Conservation (phyloP, 1,284 basidiomycete species). For the Afroboletus lepidellus region DNA sequence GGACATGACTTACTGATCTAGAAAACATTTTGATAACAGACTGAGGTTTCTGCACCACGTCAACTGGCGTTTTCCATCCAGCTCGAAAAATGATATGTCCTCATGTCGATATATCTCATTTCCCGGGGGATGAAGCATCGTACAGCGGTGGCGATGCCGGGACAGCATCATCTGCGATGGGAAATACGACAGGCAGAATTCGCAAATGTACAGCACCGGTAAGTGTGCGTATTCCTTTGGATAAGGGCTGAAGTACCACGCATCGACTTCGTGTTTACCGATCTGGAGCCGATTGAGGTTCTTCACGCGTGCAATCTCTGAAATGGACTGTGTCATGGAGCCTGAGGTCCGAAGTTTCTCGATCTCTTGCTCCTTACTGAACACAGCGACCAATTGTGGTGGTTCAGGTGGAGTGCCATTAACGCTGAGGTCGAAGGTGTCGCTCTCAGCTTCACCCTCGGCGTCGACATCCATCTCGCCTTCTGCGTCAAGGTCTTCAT, state of each 20-base stretch:
- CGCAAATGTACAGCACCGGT: conserved; percentile 95
- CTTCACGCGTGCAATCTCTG: conserved; percentile 96
- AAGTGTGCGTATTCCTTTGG: conserved; percentile 97
- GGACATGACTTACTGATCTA: conserved; percentile 78
- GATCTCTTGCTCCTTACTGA: conserved; percentile 98
- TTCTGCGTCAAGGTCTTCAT: conserved; percentile 58
- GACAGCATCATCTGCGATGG: conserved; percentile 85
- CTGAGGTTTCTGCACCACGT: conserved; percentile 98
- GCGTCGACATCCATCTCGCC: conserved; percentile 47
- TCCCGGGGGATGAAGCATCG: conserved; percentile 92
- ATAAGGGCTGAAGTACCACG: conserved; percentile 99
- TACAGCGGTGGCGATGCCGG: conserved; percentile 91
- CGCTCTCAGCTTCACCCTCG: conserved; percentile 49
- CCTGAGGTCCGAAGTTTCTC: conserved; percentile 97
- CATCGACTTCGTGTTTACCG: conserved; percentile 93
- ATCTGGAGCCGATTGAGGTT: conserved; percentile 97
- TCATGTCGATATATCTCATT: conserved; percentile 99
- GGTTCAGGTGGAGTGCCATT: conserved; percentile 43
- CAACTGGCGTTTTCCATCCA: conserved; percentile 94
- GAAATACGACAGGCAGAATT: conserved; percentile 94
- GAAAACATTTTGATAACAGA: conserved; percentile 95
- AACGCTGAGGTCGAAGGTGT: conserved; percentile 55
- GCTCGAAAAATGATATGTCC: conserved; percentile 97
- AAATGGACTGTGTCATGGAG: conserved; percentile 98
- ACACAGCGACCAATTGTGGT: conserved; percentile 49